These are phyloP conservation scores for Candida nanaspora DNA, from an alignment of 805 yeast species.

Conservation along the genomic window DNA sequence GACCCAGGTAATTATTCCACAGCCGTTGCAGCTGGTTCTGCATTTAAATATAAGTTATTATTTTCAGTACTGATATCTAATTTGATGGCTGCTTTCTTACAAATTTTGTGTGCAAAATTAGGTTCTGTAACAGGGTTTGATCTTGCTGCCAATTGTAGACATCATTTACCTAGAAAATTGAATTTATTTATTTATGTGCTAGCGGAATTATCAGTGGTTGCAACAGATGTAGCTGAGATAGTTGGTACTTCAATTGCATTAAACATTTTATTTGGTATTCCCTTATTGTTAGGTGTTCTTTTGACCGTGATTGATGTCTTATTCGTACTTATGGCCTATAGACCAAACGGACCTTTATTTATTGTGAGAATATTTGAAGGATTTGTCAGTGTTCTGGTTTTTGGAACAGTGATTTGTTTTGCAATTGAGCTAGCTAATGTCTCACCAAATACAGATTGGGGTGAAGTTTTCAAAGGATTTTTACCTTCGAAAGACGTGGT, in stretches of 20 bases:
- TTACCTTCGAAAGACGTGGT: slow-evolving; percentile 40
- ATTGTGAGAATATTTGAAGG: slow-evolving; percentile 76
- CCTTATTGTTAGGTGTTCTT: slow-evolving; percentile 76
- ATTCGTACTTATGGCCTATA: slow-evolving; percentile 79
- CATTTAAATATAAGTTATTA: slow-evolving; percentile 69
- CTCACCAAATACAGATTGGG: slow-evolving; percentile 42
- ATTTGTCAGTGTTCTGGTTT: slow-evolving; percentile 69
- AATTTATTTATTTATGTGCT: slow-evolving; percentile 61
- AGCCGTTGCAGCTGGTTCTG: slow-evolving; percentile 90
- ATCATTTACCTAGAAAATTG: slow-evolving; percentile 56
- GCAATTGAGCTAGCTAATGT: slow-evolving; percentile 70
- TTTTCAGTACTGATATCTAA: slow-evolving; percentile 77
- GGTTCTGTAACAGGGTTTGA: slow-evolving; percentile 95
- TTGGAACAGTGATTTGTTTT: slow-evolving; percentile 82
- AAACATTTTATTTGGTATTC: slow-evolving; percentile 74
- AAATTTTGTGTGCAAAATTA: slow-evolving; percentile 74
- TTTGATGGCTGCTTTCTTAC: slow-evolving; percentile 80
- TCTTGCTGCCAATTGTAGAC: slow-evolving; percentile 79
- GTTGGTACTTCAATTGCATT: slow-evolving; percentile 96
- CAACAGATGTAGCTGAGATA: slow-evolving; percentile 95
- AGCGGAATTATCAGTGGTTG: slow-evolving; percentile 88
- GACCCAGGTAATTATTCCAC: slow-evolving; percentile 98
- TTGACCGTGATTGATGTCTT: slow-evolving; percentile 82
- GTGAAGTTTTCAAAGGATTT: slow-evolving; percentile 64
- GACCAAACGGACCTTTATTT: slow-evolving; percentile 74